Conservation (phyloP, 2,329 filamentous ascomycete species). For the Aspergillus flavus region DNA sequence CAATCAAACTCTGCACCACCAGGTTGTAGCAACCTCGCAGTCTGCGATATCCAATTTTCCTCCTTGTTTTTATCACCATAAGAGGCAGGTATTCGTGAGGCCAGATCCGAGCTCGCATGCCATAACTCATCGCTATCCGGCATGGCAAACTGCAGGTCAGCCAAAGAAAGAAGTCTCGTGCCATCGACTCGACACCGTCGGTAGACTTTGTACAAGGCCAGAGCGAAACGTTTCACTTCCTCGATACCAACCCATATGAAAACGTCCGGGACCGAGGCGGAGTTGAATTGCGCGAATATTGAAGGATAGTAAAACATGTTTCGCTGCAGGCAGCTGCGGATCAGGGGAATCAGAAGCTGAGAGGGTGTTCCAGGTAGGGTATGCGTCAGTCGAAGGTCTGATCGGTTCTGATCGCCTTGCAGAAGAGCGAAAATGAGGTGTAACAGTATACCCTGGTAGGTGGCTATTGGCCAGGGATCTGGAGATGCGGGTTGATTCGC, state of each 20-base stretch:
- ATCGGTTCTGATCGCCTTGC: neutral
- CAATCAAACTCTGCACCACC: neutral
- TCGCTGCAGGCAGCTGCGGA: conserved; percentile 20
- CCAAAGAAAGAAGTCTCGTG: conserved; percentile 11
- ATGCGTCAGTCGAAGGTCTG: neutral
- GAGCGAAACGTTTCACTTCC: conserved; percentile 27
- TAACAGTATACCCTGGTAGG: conserved; percentile 31
- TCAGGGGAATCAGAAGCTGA: conserved; percentile 21
- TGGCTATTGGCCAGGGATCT: conserved; percentile 26
- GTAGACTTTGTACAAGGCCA: conserved; percentile 27
- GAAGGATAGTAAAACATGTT: conserved; percentile 28
- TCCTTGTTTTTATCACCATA: neutral
- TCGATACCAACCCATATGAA: conserved; percentile 27
- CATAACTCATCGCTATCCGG: conserved; percentile 17
- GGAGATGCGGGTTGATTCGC: neutral
- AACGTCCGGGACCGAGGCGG: conserved; percentile 14
- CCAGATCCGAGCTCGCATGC: neutral
- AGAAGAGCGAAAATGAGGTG: conserved; percentile 30
- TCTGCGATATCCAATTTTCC: neutral
- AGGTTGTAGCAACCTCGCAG: neutral
- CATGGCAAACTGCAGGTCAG: conserved; percentile 22
- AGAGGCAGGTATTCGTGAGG: neutral
- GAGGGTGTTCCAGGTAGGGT: conserved; percentile 9
- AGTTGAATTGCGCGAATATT: conserved; percentile 22
- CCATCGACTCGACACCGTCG: neutral